These are phyloP conservation scores for Sclerotinia glacialis DNA, from an alignment of 2,329 filamentous ascomycete species.

Conservation along the genomic window DNA sequence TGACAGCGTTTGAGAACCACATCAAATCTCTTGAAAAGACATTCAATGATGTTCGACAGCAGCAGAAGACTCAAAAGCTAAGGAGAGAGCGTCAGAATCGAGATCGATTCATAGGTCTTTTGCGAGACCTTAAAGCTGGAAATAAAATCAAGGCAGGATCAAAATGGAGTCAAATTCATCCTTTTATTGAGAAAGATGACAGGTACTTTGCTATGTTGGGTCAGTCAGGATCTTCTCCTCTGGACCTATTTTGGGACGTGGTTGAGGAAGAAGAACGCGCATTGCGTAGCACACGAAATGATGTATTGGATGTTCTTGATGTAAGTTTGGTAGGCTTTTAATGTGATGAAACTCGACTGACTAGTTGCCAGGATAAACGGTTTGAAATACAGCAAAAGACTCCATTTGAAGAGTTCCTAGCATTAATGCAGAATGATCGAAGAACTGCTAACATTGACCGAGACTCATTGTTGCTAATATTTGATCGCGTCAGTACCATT, in stretches of 20 bases:
- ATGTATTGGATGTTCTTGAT: conserved; percentile 84
- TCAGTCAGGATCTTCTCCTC: conserved; percentile 76
- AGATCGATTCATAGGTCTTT: conserved; percentile 72
- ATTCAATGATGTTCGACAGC: conserved; percentile 87
- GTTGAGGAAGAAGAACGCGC: conserved; percentile 90
- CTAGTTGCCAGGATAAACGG: conserved; percentile 67
- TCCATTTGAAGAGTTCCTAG: conserved; percentile 82
- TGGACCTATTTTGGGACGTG: conserved; percentile 94
- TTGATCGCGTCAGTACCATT: conserved; percentile 64
- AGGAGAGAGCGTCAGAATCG: conserved; percentile 83
- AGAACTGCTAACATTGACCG: conserved; percentile 84
- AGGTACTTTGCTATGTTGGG: conserved; percentile 83
- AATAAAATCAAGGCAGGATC: conserved; percentile 85
- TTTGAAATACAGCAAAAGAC: conserved; percentile 88
- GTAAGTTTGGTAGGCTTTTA: conserved; percentile 49
- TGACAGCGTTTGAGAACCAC: conserved; percentile 91
- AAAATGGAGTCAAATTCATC: conserved; percentile 83
- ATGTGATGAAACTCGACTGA: conserved; percentile 40
- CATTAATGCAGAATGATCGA: conserved; percentile 78
- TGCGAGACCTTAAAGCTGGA: conserved; percentile 68
- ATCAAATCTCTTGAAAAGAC: conserved; percentile 88
- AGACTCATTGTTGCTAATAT: conserved; percentile 76
- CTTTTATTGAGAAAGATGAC: conserved; percentile 72
- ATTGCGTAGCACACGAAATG: conserved; percentile 76
- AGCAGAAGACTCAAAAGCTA: conserved; percentile 76